Evolutionary conservation across 495 filamentous ascomycete genomes (phyloP).

Genomic region (Aspergillus ostianus): DNA sequence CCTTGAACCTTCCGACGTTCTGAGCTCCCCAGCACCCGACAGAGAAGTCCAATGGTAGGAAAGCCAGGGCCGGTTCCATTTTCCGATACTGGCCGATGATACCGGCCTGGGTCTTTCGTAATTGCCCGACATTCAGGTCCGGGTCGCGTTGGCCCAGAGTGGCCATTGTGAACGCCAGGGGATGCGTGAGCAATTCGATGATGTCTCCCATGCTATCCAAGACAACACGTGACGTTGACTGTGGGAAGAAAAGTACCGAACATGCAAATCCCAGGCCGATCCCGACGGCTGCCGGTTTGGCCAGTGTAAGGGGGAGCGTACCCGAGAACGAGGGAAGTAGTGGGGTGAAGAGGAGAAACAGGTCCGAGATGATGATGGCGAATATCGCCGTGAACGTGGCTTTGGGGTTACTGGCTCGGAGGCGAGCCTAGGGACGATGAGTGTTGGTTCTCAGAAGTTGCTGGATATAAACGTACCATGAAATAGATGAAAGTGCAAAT

Average conservation of each 20-base stretch:
- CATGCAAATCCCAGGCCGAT: conserved; percentile 38
- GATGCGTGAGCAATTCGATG: conserved; percentile 27
- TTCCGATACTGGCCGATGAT: conserved; percentile 17
- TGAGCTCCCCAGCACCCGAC: conserved; percentile 23
- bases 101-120: conserved; percentile 13
- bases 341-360: conserved; percentile 35
- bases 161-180: conserved; percentile 19
- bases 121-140: conserved; percentile 9
- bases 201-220: conserved; percentile 36
- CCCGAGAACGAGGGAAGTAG: conserved; percentile 39
- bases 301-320: conserved; percentile 32
- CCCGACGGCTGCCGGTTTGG: conserved; percentile 38
- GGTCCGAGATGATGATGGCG: conserved; percentile 37
- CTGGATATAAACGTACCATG: conserved; percentile 19
- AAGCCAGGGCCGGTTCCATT: conserved; percentile 23
- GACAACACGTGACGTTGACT: conserved; percentile 37
- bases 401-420: conserved; percentile 42
- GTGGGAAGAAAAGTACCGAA: conserved; percentile 40
- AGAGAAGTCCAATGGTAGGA: conserved; percentile 29
- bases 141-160: conserved; percentile 6
- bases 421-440: conserved; percentile 25
- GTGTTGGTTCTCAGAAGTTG: background rate
- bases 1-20: conserved; percentile 20
- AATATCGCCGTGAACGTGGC: conserved; percentile 33
- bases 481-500: conserved; percentile 39